Base-by-base conservation (phyloP, 2,329 filamentous ascomycete genomes). In the Aspergillus sp. region DNA sequence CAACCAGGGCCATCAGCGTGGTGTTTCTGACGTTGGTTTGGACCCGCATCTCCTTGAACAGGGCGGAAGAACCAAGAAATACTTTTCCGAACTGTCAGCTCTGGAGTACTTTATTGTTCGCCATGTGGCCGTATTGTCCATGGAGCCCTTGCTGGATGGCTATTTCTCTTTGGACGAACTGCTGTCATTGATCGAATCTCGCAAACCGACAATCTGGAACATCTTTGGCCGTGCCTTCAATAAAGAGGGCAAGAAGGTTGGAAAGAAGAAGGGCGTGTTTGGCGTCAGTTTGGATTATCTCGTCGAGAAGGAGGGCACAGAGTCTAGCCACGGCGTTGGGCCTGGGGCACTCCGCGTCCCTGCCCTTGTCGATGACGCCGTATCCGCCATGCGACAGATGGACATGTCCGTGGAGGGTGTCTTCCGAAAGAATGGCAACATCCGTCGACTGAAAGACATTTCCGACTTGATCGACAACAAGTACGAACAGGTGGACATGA, bases 361-460 rank as follows among this genome's bases (percentile, higher is more conserved):
- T 2, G 90, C 92, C n/a, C 83, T 99, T 55, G 85, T 99, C n/a
- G 94, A 98, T 70, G 94, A 97, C 73, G 88, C 94, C 52, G 89
- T 99, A 42, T 90, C 91, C 4, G 92, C 93, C 12, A 96, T 99
- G 91, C 88, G 93, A 68, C 95, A 94, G 77, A 98, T 99, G 92
- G 95, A 99, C 75, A 92, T 99, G 80, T 98, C 94, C 1, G 92
- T 99, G 1, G 95, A 99, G 76, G 95, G 95, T 69, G 93, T 99
- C 22, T 99, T 99, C 85, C 88, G 95, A 68, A 99, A 99, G 84
- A 99, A 98, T 70, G 95, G 95, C 68, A 99, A 98, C 76, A 97
- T 99, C 79, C 94, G 95, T 75, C 91, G 93, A 67, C 83, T 97
- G 49, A 91, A 90, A 67, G 93, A 96, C 62, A 82, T 96, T 6